Conservation (phyloP, 768 basidiomycete genomes). For the Leccinum broughii region DNA sequence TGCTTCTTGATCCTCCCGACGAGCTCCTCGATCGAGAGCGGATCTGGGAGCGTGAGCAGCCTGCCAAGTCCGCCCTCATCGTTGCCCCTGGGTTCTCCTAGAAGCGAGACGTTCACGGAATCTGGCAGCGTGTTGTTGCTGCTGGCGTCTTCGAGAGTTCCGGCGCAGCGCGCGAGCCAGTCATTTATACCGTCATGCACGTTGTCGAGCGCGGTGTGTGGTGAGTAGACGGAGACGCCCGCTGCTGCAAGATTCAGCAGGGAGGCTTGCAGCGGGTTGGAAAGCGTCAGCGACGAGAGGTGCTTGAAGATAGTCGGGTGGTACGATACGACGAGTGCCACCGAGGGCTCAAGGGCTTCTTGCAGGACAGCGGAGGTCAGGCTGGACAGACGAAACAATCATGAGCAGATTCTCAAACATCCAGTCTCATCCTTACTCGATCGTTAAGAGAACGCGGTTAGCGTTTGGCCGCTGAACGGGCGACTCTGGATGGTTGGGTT, state of each 20-base stretch:
- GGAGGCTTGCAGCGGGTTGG: slow-evolving; percentile 75
- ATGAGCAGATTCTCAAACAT: slow-evolving; percentile 11
- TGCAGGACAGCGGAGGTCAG: slow-evolving; percentile 68
- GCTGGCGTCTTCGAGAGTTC: slow-evolving; percentile 34
- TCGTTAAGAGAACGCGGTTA: slow-evolving; percentile 62
- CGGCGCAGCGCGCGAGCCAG: slow-evolving; percentile 69
- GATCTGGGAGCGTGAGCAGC: slow-evolving; percentile 58
- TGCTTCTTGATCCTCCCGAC: slow-evolving; percentile 69
- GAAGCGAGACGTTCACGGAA: slow-evolving; percentile 33
- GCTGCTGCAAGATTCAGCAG: slow-evolving; percentile 77
- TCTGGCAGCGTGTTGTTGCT: slow-evolving; percentile 22
- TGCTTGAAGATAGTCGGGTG: slow-evolving; percentile 84
- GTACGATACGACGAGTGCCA: slow-evolving; percentile 75
- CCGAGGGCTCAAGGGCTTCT: slow-evolving; percentile 62
- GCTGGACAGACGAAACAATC: slow-evolving; percentile 43
- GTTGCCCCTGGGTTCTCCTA: slow-evolving; percentile 41
- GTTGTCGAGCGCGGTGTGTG: slow-evolving; percentile 88
- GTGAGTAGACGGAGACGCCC: slow-evolving; percentile 84
- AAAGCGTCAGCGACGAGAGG: slow-evolving; percentile 72
- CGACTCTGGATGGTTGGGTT: slow-evolving; percentile 43
- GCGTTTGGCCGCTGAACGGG: slow-evolving; percentile 47
- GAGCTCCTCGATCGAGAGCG: slow-evolving; percentile 59
- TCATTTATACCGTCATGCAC: slow-evolving; percentile 87
- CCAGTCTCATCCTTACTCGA: slow-evolving; percentile 50
- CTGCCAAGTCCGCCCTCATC: slow-evolving; percentile 65